Evolutionary conservation across 495 filamentous ascomycete genomes (phyloP), one percentile per base, ranked within the genome.

Genomic region (Xylaria telfairii): DNA sequence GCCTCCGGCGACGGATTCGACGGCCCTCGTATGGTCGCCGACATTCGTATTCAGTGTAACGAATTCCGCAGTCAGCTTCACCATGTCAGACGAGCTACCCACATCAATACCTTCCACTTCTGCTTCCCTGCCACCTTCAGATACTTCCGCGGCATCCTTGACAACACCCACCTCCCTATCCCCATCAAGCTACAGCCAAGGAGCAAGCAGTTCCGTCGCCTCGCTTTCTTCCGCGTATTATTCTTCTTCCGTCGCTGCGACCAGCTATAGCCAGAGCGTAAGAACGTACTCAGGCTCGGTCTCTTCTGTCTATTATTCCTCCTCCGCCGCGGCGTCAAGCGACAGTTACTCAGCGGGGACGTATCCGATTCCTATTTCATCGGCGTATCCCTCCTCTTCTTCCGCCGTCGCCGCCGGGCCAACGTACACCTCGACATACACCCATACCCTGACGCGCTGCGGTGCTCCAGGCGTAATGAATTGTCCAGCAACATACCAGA

Each of bases 401-500:
- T 17, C 49, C 1, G 34, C 21, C 4, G 67, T 59, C 49, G 24
- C 49, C 1, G 34, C 17, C 8, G 67, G 59, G 13, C 65, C 63
- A 42, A 41, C 32, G 3, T 72, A 70, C 24, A 69, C 53, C 15
- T 65, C 49, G 49, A 65, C 47, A 13, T 67, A 72, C 57, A 49
- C 56, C 19, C 47, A 73, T 51, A 76, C 74, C 0, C 71, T 77
- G 59, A 77, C 75, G 8, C 64, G 65, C 62, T 79, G 77, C 60
- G 72, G 53, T 17, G 65, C 69, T 12, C 61, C 73, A 3, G 66
- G 67, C 26, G 77, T 75, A 10, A 65, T 77, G 26, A 71, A 79
- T 66, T 77, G 77, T 51, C 77, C 77, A 24, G 74, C 75, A 7
- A 70, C 70, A 30, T 68, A 68, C 34, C 69, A 76, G 37, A 70